phyloP scores from a whole-genome alignment of 78 protist genomes.

The Dictyostelium capitatum region DNA sequence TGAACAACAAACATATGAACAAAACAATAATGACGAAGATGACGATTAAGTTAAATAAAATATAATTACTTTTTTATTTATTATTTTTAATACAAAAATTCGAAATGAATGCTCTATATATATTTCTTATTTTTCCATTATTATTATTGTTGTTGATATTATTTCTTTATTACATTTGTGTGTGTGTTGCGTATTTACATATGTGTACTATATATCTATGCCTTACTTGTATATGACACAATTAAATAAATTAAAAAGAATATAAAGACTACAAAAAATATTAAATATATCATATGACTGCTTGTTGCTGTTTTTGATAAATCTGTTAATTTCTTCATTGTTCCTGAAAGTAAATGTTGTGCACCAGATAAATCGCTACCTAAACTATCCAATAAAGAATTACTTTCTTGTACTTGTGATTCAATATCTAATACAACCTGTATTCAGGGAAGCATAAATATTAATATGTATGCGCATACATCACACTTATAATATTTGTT shows the following conservation, averaged over 20 bases:
- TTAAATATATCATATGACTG: conserved; percentile 55
- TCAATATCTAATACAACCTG: conserved; percentile 69
- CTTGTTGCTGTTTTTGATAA: conserved; percentile 71
- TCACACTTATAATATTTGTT: too few relatives aligned
- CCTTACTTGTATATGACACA: not conserved
- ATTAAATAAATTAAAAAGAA: conserved; percentile 37
- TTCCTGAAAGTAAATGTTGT: conserved; percentile 40
- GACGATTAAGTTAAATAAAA: too few relatives aligned
- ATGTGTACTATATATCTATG: not conserved
- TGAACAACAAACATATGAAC: not conserved
- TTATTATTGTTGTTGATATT: not conserved
- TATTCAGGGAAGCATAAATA: too few relatives aligned
- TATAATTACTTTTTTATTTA: not conserved
- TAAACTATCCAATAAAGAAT: conserved; percentile 45
- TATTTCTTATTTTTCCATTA: not conserved
- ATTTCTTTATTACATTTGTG: not conserved
- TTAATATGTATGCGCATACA: too few relatives aligned
- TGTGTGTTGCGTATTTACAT: not conserved
- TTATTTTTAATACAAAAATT: not conserved
- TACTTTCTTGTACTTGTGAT: conserved; percentile 78
- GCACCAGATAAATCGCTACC: conserved; percentile 40
- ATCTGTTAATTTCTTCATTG: conserved; percentile 68
- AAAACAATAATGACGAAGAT: not conserved
- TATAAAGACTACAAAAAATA: conserved; percentile 55
- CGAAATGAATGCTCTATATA: not conserved